Evolutionary conservation across 1,284 basidiomycete species (phyloP).

Genomic region (Sphaerobolus stellatus): DNA sequence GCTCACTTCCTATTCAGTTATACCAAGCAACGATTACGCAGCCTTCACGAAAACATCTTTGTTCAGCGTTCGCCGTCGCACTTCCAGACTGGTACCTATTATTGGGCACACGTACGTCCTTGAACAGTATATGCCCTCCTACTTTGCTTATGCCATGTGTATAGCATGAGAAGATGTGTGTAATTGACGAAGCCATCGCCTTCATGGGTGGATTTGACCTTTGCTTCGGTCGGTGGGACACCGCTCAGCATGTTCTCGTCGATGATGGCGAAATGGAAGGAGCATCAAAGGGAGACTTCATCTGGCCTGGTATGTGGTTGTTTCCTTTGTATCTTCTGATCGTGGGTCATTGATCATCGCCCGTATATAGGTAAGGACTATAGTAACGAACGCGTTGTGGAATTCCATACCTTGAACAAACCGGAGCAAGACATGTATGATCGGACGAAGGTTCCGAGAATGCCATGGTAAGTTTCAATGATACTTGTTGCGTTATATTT

Average conservation of each 20-base stretch:
- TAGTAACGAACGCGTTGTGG: slow-evolving; percentile 85
- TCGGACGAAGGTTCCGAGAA: slow-evolving; percentile 83
- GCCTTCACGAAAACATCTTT: slow-evolving; percentile 91
- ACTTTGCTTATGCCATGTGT: neutral
- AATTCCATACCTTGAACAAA: slow-evolving; percentile 88
- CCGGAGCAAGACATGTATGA: slow-evolving; percentile 96
- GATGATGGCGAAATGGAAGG: slow-evolving; percentile 71
- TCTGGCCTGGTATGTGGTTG: slow-evolving; percentile 75
- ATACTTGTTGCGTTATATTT: slow-evolving; percentile 1
- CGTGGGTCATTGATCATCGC: neutral
- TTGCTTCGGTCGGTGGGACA: slow-evolving; percentile 96
- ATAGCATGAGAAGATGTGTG: slow-evolving; percentile 97
- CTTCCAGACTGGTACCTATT: slow-evolving; percentile 96
- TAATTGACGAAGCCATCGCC: slow-evolving; percentile 95
- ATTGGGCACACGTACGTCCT: slow-evolving; percentile 90
- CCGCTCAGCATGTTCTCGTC: slow-evolving; percentile 86
- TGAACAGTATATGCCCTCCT: neutral
- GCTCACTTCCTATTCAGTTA: slow-evolving; percentile 53
- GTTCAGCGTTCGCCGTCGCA: slow-evolving; percentile 97
- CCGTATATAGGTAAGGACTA: slow-evolving; percentile 80
- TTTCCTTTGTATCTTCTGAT: neutral
- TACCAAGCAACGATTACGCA: slow-evolving; percentile 84
- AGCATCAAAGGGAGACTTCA: slow-evolving; percentile 58
- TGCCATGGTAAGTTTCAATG: slow-evolving; percentile 79
- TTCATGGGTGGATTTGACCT: slow-evolving; percentile 98